Percentiles rank a stretch among this genome's conserved stretches.
Evolutionary conservation across 225 moss, liverwort and hornwort species (phyloP).

Genomic region (Takakia lepidozioides): DNA sequence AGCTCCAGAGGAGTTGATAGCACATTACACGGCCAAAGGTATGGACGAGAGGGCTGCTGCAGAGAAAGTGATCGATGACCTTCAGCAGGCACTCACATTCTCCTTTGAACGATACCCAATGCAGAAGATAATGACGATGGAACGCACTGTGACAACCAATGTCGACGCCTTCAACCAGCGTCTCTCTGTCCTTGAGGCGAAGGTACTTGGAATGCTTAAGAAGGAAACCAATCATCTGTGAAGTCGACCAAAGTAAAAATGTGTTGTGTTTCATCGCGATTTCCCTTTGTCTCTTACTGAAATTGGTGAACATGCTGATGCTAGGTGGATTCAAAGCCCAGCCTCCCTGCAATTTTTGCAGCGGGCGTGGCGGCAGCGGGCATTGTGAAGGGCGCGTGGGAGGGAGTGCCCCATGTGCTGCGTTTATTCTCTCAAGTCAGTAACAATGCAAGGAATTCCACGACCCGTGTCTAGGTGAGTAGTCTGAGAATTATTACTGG

Average conservation of each 20-base stretch:
- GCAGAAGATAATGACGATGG: slow-evolving; percentile 66
- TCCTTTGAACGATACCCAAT: slow-evolving; percentile 73
- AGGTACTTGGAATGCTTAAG: too few species aligned
- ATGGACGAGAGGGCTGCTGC: slow-evolving; percentile 73
- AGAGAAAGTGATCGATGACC: slow-evolving; percentile 71
- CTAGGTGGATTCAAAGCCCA: slow-evolving; percentile 61
- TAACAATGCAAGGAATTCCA: slow-evolving; percentile 28
- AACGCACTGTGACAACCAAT: slow-evolving; percentile 39
- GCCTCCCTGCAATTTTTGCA: slow-evolving; percentile 53
- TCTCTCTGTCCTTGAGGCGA: slow-evolving; percentile 50
- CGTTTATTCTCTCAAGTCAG: slow-evolving; percentile 42
- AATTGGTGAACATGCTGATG: slow-evolving; percentile 3
- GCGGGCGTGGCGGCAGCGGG: slow-evolving; percentile 73
- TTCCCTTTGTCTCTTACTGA: neutral
- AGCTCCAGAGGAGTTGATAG: slow-evolving; percentile 62
- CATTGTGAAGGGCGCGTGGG: slow-evolving; percentile 52
- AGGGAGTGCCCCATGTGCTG: slow-evolving; percentile 57
- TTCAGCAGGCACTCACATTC: slow-evolving; percentile 77
- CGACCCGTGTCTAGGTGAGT: too few species aligned
- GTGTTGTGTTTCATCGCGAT: too few species aligned
- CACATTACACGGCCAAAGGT: slow-evolving; percentile 59
- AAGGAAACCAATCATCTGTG: too few species aligned
- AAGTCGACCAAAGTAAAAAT: too few species aligned
- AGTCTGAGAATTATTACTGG: too few species aligned
- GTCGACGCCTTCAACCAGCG: slow-evolving; percentile 50